phyloP scores from a whole-genome alignment of 495 filamentous ascomycete genomes.

The Xylaria flabelliformis region DNA sequence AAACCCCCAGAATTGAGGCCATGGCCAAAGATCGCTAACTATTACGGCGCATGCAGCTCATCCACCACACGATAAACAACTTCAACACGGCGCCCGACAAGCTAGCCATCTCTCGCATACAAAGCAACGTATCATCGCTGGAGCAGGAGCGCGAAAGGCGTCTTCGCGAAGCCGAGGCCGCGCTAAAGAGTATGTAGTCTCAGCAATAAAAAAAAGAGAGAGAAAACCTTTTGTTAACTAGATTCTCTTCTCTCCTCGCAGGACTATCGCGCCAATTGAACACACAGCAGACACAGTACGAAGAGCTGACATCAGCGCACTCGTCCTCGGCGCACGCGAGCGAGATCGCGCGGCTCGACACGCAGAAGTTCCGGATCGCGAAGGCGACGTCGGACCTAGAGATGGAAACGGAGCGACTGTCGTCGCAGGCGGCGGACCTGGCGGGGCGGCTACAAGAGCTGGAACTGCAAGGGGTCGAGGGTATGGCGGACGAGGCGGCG shows the following conservation, averaged over 20 bases:
- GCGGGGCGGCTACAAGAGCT: slow-evolving; percentile 78
- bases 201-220: too few species aligned
- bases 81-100: slow-evolving; percentile 94
- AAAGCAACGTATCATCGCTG: slow-evolving; percentile 79
- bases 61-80: slow-evolving; percentile 86
- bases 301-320: slow-evolving; percentile 71
- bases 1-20: background rate
- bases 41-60: slow-evolving; percentile 63
- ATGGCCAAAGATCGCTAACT: slow-evolving; percentile 1
- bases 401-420: slow-evolving; percentile 87
- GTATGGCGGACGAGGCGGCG: slow-evolving; percentile 51
- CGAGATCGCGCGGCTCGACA: slow-evolving; percentile 83
- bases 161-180: slow-evolving; percentile 71
- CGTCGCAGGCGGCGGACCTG: slow-evolving; percentile 79
- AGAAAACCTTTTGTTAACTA: too few species aligned
- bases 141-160: slow-evolving; percentile 78
- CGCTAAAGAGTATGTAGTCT: slow-evolving; percentile 60
- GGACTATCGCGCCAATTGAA: slow-evolving; percentile 74
- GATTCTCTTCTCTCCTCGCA: slow-evolving; percentile 31
- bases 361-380: slow-evolving; percentile 91
- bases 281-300: slow-evolving; percentile 71
- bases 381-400: slow-evolving; percentile 88
- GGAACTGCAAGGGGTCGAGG: slow-evolving; percentile 78
- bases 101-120: slow-evolving; percentile 82
- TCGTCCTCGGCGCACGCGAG: slow-evolving; percentile 77